Evolutionary conservation across 169 alveolate genomes (phyloP).

Genomic region (Plasmodium blacklocki): DNA sequence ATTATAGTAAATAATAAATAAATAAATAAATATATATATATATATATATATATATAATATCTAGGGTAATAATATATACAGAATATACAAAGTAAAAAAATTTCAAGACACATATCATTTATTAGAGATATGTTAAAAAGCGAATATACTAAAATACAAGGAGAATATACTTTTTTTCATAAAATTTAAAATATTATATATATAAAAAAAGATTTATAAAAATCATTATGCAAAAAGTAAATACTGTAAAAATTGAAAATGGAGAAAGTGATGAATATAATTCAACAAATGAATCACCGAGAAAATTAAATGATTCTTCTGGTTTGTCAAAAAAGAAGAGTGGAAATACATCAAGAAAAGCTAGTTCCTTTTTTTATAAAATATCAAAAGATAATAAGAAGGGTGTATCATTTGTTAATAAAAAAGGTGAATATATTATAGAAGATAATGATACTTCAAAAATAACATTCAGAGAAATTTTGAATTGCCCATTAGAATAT

Average conservation of each 20-base stretch:
- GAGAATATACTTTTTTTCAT: no score
- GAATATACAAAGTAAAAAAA: no score
- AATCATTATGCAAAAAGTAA: constrained; percentile 11
- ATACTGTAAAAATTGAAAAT: constrained; percentile 18
- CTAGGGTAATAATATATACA: no score
- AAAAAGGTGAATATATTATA: neutral
- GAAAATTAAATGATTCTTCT: constrained; percentile 2
- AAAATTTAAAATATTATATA: no score
- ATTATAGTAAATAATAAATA: no score
- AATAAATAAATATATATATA: no score
- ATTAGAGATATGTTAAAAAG: no score
- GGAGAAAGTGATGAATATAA: constrained; percentile 26
- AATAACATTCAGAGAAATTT: constrained; percentile 7
- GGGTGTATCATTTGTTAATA: neutral
- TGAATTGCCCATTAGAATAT: constrained; percentile 36
- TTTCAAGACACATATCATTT: no score
- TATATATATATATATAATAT: no score
- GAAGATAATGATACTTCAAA: neutral
- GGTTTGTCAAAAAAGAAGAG: constrained; percentile 19
- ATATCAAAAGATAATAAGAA: neutral
- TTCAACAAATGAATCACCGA: constrained; percentile 18
- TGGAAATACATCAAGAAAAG: neutral
- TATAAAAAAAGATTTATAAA: no score
- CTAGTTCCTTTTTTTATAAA: neutral
- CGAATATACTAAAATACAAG: no score